Evolutionary conservation across 2,329 filamentous ascomycete genomes (phyloP).

Genomic region (Fusarium anthophilum): DNA sequence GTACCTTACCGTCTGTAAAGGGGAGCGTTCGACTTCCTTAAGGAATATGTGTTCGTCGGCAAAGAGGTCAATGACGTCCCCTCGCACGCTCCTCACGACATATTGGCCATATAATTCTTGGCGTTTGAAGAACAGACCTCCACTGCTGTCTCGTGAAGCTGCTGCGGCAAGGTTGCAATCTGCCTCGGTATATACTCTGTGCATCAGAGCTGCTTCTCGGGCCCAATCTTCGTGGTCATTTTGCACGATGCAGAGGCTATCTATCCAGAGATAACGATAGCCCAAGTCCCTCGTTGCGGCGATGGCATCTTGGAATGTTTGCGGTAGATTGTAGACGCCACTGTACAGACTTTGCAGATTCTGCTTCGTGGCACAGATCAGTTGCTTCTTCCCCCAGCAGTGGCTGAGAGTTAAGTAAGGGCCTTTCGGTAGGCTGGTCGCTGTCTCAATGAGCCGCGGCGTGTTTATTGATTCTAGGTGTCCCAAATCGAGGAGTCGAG

Average conservation of each 20-base stretch:
- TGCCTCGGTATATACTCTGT: neutral
- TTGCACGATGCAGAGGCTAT: neutral
- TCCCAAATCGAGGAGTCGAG: neutral
- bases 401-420: neutral
- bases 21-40: neutral
- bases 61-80: neutral
- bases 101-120: rapidly evolving
- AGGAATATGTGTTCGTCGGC: neutral
- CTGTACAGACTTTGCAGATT: neutral
- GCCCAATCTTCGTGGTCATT: neutral
- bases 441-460: neutral
- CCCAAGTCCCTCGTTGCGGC: rapidly evolving
- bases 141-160: neutral
- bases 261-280: neutral
- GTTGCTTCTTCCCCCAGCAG: neutral
- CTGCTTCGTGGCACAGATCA: neutral
- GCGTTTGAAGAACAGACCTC: neutral
- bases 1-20: rapidly evolving
- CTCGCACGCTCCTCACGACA: neutral
- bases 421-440: rapidly evolving
- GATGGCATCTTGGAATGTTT: neutral
- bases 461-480: rapidly evolving
- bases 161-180: neutral
- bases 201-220: neutral
- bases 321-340: neutral